Evolutionary conservation across 2,329 filamentous ascomycete species (phyloP).

Genomic region (Pseudogymnoascus destructans): DNA sequence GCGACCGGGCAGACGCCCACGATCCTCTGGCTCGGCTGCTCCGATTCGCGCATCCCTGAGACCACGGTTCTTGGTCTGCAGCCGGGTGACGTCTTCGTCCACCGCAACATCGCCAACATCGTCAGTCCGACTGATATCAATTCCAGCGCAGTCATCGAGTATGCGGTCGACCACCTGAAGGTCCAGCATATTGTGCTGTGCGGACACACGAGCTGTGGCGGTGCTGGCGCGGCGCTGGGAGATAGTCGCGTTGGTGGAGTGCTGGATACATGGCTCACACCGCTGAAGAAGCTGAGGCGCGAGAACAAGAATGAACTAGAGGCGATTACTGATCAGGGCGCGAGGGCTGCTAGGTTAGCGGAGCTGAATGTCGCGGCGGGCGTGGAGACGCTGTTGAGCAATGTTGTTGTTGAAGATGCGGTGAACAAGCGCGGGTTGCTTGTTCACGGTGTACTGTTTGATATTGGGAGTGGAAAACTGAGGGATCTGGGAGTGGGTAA

Average conservation of each 20-base stretch:
- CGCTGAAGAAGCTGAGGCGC: slow-evolving; percentile 33
- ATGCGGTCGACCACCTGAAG: slow-evolving; percentile 58
- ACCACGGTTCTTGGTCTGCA: slow-evolving; percentile 66
- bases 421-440: slow-evolving; percentile 56
- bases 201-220: slow-evolving; percentile 55
- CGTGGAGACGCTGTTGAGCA: slow-evolving; percentile 54
- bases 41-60: slow-evolving; percentile 74
- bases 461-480: slow-evolving; percentile 39
- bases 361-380: slow-evolving; percentile 66
- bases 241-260: slow-evolving; percentile 38
- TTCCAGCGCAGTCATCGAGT: slow-evolving; percentile 64
- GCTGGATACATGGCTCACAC: slow-evolving; percentile 42
- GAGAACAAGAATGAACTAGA: slow-evolving; percentile 43
- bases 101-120: slow-evolving; percentile 85
- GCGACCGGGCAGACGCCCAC: slow-evolving; percentile 53
- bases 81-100: slow-evolving; percentile 76
- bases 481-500: slow-evolving; percentile 35
- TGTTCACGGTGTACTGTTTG: slow-evolving; percentile 68
- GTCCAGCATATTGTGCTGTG: slow-evolving; percentile 60
- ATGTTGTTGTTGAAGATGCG: slow-evolving; percentile 56
- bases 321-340: slow-evolving; percentile 38
- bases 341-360: slow-evolving; percentile 48
- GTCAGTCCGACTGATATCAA: slow-evolving; percentile 63
- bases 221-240: slow-evolving; percentile 45
- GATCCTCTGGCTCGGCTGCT: slow-evolving; percentile 76